Base-by-base conservation (phyloP, 495 filamentous ascomycete species). In the Lepidopterella palustris region DNA sequence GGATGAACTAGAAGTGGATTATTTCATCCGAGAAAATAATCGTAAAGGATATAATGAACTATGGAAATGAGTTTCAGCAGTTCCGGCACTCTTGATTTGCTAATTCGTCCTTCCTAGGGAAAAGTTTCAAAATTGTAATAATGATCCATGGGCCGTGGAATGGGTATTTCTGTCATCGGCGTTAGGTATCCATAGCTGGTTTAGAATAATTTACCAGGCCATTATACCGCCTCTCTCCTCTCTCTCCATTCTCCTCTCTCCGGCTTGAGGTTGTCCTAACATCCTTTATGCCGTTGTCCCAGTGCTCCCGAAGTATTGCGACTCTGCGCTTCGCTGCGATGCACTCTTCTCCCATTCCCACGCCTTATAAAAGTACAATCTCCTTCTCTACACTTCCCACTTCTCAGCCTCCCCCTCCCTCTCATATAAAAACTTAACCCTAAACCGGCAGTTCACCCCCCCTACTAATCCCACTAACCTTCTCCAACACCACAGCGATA, bases 361-460 rank as follows among this genome's bases (percentile, higher is more conserved):
- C 18, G 35, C 10, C 13, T 42, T 10, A 42, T 42, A 42, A 35
- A 11, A 32, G 51, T 27, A 54, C 13, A 23, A 15, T 10, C 47
- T 23, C 15, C 55, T 39, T 49, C 25, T 23, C 47, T 2, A 1
- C 5, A 29, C 29, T 20, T 18, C 28, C 47, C 25, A 21, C 20
- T 26, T 51, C 48, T 32, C 26, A 29, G 28, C 39, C 29, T 18
- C 32, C 31, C 15, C 26, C 45, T n/a, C 21, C 45, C n/a, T 61
- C 55, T 42, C 39, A 3, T n/a, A n/a, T n/a, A n/a, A n/a, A n/a
- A n/a, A n/a, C n/a, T n/a, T 20, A 2, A 3, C 11, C 3, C 26
- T 55, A 87, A 57, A 93, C 89, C 56, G 87, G 90, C 70, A 91
- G 73, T 71, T 90, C 88, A 21, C 83, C 80, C 69, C 89, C 90